A percentile compares a stretch with the other conserved stretches of the same genome.
Evolutionary conservation across 2,329 filamentous ascomycete genomes (phyloP).

Genomic region (Scopulariopsis brevicaulis): DNA sequence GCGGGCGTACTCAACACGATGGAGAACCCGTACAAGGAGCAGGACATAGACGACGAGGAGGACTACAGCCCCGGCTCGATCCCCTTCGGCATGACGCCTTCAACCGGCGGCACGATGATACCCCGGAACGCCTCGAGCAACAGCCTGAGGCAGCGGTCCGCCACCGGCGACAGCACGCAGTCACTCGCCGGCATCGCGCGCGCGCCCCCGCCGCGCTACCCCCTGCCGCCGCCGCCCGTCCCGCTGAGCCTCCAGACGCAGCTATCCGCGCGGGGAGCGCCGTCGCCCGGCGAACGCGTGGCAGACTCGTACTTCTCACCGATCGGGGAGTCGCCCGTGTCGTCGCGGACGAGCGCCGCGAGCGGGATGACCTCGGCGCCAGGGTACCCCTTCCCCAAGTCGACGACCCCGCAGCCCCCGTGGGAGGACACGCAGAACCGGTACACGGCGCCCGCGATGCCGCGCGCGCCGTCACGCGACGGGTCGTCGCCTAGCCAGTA

Average conservation of each 20-base stretch:
- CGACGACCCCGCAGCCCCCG: conserved; percentile 53
- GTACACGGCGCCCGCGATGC: conserved; percentile 81
- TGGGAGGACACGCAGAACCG: conserved; percentile 64
- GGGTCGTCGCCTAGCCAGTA: conserved; percentile 57
- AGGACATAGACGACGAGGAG: conserved; percentile 53
- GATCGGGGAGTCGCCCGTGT: conserved; percentile 65
- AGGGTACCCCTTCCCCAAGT: conserved; percentile 62
- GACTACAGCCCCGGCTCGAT: conserved; percentile 20
- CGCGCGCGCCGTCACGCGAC: conserved; percentile 69
- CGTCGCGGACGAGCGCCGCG: conserved; percentile 62
- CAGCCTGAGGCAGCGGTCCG: conserved; percentile 65
- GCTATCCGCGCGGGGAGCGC: conserved; percentile 21
- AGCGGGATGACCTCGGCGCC: conserved; percentile 56
- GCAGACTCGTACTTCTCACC: conserved; percentile 95
- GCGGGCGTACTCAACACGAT: conserved; percentile 36
- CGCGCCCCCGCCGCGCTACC: conserved; percentile 61
- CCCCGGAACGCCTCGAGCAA: conserved; percentile 59
- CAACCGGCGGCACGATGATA: conserved; percentile 31
- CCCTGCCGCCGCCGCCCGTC: conserved; percentile 44
- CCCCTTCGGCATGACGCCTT: conserved; percentile 6
- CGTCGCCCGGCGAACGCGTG: conserved; percentile 49
- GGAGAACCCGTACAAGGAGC: conserved; percentile 70
- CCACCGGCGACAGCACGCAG: conserved; percentile 58
- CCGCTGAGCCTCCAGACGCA: conserved; percentile 61
- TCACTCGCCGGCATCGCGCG: conserved; percentile 45